phyloP scores from a whole-genome alignment of 169 alveolate genomes.

The Plasmodium gonderi region DNA sequence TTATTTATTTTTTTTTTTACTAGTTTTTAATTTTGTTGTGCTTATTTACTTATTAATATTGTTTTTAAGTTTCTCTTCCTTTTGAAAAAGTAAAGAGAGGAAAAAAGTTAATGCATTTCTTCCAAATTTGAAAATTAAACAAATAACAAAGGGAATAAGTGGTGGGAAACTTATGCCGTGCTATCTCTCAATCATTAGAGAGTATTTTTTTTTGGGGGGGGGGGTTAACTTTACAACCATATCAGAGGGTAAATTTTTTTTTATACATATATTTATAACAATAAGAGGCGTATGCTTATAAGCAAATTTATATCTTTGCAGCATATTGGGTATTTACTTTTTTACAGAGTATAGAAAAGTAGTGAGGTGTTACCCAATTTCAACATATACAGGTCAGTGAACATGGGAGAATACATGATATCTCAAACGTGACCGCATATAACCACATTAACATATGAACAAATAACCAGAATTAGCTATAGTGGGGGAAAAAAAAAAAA shows the following conservation, averaged over 20 bases:
- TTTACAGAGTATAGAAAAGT: too few species aligned
- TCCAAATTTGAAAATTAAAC: not conserved
- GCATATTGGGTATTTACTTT: not conserved
- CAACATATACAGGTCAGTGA: too few species aligned
- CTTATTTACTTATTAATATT: too few species aligned
- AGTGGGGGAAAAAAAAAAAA: not conserved
- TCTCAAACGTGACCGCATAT: not conserved
- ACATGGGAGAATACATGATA: too few species aligned
- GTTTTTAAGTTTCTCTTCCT: too few species aligned
- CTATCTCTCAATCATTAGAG: not conserved
- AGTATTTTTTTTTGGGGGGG: too few species aligned
- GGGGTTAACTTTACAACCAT: not conserved
- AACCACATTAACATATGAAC: not conserved
- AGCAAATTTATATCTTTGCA: not conserved
- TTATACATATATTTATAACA: not conserved
- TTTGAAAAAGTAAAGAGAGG: not conserved
- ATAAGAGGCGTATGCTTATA: not conserved
- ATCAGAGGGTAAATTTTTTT: not conserved
- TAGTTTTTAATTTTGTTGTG: too few species aligned
- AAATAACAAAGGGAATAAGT: not conserved
- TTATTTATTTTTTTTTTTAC: too few species aligned
- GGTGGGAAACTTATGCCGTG: not conserved
- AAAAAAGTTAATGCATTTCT: not conserved
- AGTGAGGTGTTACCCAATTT: too few species aligned
- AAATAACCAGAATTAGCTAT: not conserved